Percentiles rank a stretch among this genome's conserved stretches.
Evolutionary conservation across 108 stramenopile genomes (phyloP).

Genomic region (Epithemia pelagica): DNA sequence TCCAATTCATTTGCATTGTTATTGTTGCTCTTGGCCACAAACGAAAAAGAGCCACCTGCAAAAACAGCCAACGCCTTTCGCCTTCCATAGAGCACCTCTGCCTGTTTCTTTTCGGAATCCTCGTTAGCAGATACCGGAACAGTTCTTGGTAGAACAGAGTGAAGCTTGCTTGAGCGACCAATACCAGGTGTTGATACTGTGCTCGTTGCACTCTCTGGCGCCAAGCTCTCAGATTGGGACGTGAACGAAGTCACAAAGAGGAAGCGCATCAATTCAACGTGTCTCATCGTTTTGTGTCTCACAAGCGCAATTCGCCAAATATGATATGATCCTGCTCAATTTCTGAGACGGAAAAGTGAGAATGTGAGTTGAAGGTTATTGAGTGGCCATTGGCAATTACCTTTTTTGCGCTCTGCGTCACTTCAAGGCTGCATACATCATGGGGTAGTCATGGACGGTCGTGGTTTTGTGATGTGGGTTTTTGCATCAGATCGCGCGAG

Average conservation of each 20-base stretch:
- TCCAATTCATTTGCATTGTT: slow-evolving; percentile 35
- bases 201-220: neutral
- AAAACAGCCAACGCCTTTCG: neutral
- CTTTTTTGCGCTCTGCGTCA: too few species aligned
- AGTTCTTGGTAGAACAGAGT: neutral
- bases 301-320: too few species aligned
- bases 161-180: neutral
- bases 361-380: too few species aligned
- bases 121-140: neutral
- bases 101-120: neutral
- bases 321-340: too few species aligned
- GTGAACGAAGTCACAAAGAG: neutral
- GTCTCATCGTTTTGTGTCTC: too few species aligned
- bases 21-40: neutral
- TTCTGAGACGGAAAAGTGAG: too few species aligned
- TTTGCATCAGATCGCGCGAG: too few species aligned
- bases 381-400: too few species aligned
- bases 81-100: neutral
- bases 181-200: neutral
- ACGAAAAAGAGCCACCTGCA: neutral
- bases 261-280: neutral
- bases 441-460: too few species aligned
- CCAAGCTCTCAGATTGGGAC: neutral
- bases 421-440: too few species aligned
- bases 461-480: too few species aligned